Percentiles rank a stretch among this genome's conserved stretches.
Evolutionary conservation across 768 basidiomycete species (phyloP).

Genomic region (Termitomyces sp.): DNA sequence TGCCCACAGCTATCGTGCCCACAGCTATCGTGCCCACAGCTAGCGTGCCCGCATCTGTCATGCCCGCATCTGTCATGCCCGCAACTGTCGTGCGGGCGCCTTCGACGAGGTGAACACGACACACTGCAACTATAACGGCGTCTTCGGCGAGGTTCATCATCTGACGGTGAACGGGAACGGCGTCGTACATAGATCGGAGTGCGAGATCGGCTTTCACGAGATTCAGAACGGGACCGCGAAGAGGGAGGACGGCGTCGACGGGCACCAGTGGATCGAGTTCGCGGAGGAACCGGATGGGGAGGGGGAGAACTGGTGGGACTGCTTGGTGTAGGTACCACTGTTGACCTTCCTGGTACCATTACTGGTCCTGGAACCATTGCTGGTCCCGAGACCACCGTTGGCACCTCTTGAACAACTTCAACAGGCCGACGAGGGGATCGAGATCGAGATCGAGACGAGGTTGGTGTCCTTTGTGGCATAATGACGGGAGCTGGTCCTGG

Average conservation of each 20-base stretch:
- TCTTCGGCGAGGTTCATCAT: neutral
- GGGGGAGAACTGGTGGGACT: neutral
- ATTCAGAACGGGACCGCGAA: neutral
- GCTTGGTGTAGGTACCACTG: neutral
- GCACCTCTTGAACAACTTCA: neutral
- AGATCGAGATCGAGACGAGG: constrained; percentile 3
- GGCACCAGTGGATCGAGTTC: neutral
- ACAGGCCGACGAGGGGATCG: constrained; percentile 1
- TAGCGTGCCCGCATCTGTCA: neutral
- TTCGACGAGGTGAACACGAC: neutral
- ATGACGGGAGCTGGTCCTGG: neutral
- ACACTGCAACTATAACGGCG: neutral
- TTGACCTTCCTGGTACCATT: neutral
- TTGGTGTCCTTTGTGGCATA: neutral
- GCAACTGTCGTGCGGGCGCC: neutral
- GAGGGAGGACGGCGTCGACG: constrained; percentile 16
- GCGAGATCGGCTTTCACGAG: constrained; percentile 1
- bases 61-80: neutral
- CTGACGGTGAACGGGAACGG: neutral
- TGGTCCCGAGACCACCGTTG: neutral
- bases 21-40: neutral
- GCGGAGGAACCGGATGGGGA: neutral
- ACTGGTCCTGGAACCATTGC: neutral
- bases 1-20: neutral
- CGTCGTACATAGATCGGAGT: neutral